A percentile compares a stretch with the other conserved stretches of the same genome.
phyloP scores from a whole-genome alignment of 2,329 filamentous ascomycete genomes.

The Penicillium sp. region DNA sequence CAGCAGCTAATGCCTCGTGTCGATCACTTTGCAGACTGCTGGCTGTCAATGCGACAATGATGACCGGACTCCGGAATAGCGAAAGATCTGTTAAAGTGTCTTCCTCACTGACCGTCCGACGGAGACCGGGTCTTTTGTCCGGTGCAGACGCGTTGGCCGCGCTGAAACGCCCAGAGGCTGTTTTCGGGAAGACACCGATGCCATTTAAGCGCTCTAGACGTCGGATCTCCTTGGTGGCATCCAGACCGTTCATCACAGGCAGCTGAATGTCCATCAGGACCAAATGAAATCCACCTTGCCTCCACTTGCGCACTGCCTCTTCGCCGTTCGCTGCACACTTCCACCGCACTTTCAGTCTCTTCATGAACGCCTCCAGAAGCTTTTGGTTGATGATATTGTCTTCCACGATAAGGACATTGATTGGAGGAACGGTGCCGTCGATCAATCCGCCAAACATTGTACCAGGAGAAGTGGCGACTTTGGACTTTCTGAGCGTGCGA shows the following conservation, averaged over 20 bases:
- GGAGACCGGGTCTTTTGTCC: slow-evolving; percentile 21
- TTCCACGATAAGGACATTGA: slow-evolving; percentile 96
- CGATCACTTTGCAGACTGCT: slow-evolving; percentile 92
- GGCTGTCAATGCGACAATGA: slow-evolving; percentile 94
- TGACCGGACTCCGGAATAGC: slow-evolving; percentile 92
- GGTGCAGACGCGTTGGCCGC: slow-evolving; percentile 27
- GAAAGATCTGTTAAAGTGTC: slow-evolving; percentile 38
- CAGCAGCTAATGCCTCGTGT: slow-evolving; percentile 88
- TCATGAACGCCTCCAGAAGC: slow-evolving; percentile 91
- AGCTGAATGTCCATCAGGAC: slow-evolving; percentile 99
- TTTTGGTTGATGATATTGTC: slow-evolving; percentile 98
- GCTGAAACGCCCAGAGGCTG: slow-evolving; percentile 53
- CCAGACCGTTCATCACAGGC: slow-evolving; percentile 91
- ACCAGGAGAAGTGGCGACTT: slow-evolving; percentile 34
- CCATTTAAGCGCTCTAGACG: slow-evolving; percentile 84
- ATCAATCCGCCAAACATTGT: slow-evolving; percentile 59
- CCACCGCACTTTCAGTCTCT: slow-evolving; percentile 91
- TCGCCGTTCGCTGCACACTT: slow-evolving; percentile 94
- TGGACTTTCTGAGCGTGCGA: slow-evolving; percentile 37
- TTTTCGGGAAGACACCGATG: slow-evolving; percentile 84
- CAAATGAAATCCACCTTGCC: slow-evolving; percentile 84
- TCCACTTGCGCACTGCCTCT: slow-evolving; percentile 92
- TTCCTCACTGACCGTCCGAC: slow-evolving; percentile 32
- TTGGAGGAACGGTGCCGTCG: slow-evolving; percentile 82
- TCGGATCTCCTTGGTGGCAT: slow-evolving; percentile 92